Evolutionary conservation across 2,329 filamentous ascomycete genomes (phyloP).

Genomic region (Colletotrichum gloeosporioides): DNA sequence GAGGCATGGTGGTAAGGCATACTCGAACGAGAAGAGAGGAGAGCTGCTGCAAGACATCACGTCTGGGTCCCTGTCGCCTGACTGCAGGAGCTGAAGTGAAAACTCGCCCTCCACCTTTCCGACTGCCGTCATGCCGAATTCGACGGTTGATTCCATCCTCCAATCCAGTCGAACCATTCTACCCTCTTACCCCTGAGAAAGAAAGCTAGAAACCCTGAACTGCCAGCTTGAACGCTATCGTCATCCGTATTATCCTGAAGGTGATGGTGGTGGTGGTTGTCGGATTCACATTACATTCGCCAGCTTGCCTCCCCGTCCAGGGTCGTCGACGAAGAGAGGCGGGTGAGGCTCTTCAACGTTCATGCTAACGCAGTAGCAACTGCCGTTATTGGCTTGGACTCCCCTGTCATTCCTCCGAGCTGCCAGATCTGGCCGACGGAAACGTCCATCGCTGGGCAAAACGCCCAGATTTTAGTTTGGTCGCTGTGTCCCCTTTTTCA

Average conservation of each 20-base stretch:
- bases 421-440: slow-evolving; percentile 7
- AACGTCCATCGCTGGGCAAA: slow-evolving; percentile 10
- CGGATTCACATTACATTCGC: not conserved
- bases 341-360: slow-evolving; percentile 15
- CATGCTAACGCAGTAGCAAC: not conserved
- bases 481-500: not conserved
- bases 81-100: not conserved
- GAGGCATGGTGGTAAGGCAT: not conserved
- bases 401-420: not conserved
- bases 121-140: not conserved
- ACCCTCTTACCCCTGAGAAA: not conserved
- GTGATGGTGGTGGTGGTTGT: not conserved
- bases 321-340: not conserved
- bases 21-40: not conserved
- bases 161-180: not conserved
- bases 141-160: not conserved
- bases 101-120: not conserved
- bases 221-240: not conserved
- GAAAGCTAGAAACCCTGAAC: not conserved
- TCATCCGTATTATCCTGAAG: not conserved
- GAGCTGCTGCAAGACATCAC: not conserved
- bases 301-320: not conserved
- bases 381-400: not conserved
- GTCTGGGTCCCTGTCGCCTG: not conserved
- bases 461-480: slow-evolving; percentile 1